Evolutionary conservation across 1,284 basidiomycete genomes (phyloP), one percentile per base, ranked within the genome.

Genomic region (Uromyces viciae-fabae): DNA sequence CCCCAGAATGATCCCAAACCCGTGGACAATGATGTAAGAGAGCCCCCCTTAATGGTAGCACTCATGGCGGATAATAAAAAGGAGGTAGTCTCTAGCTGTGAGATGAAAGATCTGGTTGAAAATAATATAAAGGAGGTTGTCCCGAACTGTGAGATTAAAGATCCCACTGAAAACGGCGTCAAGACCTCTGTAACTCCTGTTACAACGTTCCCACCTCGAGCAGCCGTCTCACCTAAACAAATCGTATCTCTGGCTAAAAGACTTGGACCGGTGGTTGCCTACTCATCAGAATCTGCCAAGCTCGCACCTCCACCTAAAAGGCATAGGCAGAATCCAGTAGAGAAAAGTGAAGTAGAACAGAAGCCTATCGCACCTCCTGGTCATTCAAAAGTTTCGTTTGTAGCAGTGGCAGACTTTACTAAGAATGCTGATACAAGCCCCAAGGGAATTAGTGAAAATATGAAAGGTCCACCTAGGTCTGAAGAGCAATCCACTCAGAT

Each of bases 211-310:
- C 38, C 17, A 1, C 74, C 74, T 25, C 42, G 56, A n/a, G 49
- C 36, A 54, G 31, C 42, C 33, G 43, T 49, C 36, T 15, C 74
- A 17, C 42, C 38, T 19, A 64, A 64, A 31, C 43, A 64, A 64
- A 36, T 33, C 17, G 56, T 62, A 33, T 71, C 76, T 43, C 36
- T 78, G 42, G 76, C 76, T 3, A 69, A 68, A 19, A 49, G 76
- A 52, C 76, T 78, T 66, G 76, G 76, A 15, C 76, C 76, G 43
- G 38, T 78, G 38, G 66, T 56, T 31, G 64, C 54, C 52, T 52
- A 49, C 33, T 38, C 49, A 28, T 36, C 15, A 19, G 38, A 69
- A 36, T 42, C 46, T 58, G 66, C 52, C 25, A 43, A 58, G 25
- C 11, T 71, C 28, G 38, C 62, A 56, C 64, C 76, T 31, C 68